Conservation (phyloP, 2,329 filamentous ascomycete species). For the Fusarium praegraminearum region DNA sequence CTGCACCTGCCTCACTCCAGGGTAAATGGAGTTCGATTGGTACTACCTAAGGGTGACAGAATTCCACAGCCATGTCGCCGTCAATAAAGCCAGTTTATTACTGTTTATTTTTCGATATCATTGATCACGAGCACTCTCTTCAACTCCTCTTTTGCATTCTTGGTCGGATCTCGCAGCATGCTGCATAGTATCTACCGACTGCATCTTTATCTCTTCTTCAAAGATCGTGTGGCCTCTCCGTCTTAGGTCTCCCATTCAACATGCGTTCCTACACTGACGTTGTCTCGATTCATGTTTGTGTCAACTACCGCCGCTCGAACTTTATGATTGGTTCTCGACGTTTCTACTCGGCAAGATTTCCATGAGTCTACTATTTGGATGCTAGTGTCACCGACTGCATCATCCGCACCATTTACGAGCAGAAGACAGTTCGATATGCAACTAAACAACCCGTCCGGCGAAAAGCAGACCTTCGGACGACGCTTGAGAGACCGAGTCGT, state of each 20-base stretch:
- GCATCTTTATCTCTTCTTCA: not conserved
- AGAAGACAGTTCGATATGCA: not conserved
- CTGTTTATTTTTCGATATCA: not conserved
- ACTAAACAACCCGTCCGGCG: not conserved
- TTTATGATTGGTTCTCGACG: not conserved
- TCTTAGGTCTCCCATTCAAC: too few relatives aligned
- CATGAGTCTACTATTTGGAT: not conserved
- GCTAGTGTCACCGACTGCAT: not conserved
- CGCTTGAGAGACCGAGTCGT: not conserved
- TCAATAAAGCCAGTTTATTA: too few relatives aligned
- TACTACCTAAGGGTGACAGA: not conserved
- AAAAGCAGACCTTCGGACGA: not conserved
- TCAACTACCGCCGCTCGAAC: not conserved
- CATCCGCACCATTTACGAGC: not conserved
- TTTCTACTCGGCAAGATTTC: not conserved
- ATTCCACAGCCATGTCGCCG: not conserved
- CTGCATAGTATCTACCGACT: fast-evolving
- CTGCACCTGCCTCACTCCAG: not conserved
- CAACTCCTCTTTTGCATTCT: not conserved
- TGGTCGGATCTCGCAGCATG: too few relatives aligned
- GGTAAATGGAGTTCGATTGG: not conserved
- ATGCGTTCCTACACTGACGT: not conserved
- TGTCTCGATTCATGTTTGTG: not conserved
- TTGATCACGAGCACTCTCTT: not conserved
- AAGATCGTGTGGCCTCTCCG: not conserved